A percentile compares a stretch with the other conserved stretches of the same genome.
phyloP scores from a whole-genome alignment of 768 basidiomycete genomes.

The Naganishia onofrii region DNA sequence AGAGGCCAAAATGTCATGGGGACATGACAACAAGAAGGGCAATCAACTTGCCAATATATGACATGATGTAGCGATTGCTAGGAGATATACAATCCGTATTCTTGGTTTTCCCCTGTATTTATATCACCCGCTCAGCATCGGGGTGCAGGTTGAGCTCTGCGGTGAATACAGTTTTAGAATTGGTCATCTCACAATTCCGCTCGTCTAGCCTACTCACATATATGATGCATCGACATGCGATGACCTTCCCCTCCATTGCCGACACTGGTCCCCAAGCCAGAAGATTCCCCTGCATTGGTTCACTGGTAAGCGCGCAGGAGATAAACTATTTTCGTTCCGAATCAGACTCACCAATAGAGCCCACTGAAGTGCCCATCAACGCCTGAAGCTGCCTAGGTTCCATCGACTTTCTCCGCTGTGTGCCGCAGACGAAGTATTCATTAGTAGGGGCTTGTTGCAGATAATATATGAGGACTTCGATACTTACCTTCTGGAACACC shows the following conservation, averaged over 20 bases:
- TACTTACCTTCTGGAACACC: constrained; percentile 49
- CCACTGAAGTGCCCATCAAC: constrained; percentile 4
- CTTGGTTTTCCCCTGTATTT: too few relatives aligned
- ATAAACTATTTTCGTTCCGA: constrained; percentile 14
- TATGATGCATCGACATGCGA: neutral
- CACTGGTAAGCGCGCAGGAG: neutral
- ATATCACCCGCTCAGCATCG: too few relatives aligned
- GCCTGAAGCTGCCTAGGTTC: constrained; percentile 42
- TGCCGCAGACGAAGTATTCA: neutral
- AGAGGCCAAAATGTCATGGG: constrained; percentile 20
- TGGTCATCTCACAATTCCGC: neutral
- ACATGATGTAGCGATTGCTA: constrained; percentile 14
- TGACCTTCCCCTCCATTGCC: neutral
- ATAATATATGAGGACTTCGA: too few relatives aligned
- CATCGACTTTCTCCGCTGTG: constrained; percentile 51
- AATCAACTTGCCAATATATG: constrained; percentile 24
- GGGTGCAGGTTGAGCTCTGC: neutral
- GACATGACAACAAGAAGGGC: constrained; percentile 20
- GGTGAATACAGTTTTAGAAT: neutral
- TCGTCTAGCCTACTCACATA: neutral
- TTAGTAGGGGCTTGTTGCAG: too few relatives aligned
- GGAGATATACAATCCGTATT: neutral
- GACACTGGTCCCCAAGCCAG: neutral
- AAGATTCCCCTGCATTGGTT: neutral
- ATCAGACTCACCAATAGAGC: constrained; percentile 4